phyloP scores from a whole-genome alignment of 1,284 basidiomycete genomes.

The Trametes polyzona region DNA sequence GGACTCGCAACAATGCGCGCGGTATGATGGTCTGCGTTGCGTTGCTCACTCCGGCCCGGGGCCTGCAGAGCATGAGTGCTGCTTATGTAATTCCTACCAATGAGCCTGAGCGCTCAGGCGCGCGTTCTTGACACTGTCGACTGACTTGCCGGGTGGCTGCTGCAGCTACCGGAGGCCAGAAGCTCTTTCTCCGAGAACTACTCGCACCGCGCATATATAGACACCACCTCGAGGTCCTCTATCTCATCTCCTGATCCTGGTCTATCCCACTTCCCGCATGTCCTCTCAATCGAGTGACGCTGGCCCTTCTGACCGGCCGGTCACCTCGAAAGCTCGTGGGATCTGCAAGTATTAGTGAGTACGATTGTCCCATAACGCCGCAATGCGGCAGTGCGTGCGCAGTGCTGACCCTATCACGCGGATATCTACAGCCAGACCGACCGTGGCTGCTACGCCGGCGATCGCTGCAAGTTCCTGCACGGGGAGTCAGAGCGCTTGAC shows the following conservation, averaged over 20 bases:
- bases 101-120: not conserved
- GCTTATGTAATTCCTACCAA: slow-evolving; percentile 1
- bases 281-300: too few species aligned
- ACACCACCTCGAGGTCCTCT: too few species aligned
- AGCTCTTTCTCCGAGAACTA: not conserved
- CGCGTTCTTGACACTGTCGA: not conserved
- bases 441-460: slow-evolving; percentile 68
- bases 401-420: too few species aligned
- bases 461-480: slow-evolving; percentile 76
- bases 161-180: slow-evolving; percentile 17
- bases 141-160: slow-evolving; percentile 16
- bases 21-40: not conserved
- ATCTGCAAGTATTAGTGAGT: slow-evolving; percentile 31
- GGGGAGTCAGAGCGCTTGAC: slow-evolving; percentile 56
- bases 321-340: slow-evolving; percentile 48
- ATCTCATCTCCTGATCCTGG: not conserved
- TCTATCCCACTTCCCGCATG: not conserved
- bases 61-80: not conserved
- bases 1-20: not conserved
- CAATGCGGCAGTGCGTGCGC: too few species aligned
- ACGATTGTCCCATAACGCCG: too few species aligned
- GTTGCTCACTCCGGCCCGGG: not conserved
- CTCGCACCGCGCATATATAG: not conserved
- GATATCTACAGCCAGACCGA: slow-evolving; percentile 37
- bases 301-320: slow-evolving; percentile 44